Evolutionary conservation across 495 filamentous ascomycete genomes (phyloP), one percentile per base, ranked within the genome.

Genomic region (Alectoria sarmentosa): DNA sequence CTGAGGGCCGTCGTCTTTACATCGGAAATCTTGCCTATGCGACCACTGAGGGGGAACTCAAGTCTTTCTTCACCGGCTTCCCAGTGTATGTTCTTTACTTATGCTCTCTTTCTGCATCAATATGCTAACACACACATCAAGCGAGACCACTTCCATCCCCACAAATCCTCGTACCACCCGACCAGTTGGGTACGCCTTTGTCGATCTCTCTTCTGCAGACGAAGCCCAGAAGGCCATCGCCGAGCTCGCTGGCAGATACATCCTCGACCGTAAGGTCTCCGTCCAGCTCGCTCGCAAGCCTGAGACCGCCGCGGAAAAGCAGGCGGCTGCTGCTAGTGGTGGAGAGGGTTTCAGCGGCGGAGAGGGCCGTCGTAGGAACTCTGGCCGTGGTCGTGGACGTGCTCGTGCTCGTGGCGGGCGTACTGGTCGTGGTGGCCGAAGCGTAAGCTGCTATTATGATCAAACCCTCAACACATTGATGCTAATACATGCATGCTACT

Each of bases 21-120:
- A 98, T 98, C 82, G 94, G 94, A 78, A 98, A 98, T 82, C 91
- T 98, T 84, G 94, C 94, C 64, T 98, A 98, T 77, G 92, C 94
- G 86, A 98, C 94, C 83, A 95, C 92, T 74, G 94, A 98, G 90
- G 94, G 90, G 86, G 91, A 96, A 84, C 90, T 99, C 83, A 96
- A 92, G 82, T 91, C 92, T 64, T 99, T 99, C 84, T 99, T 99
- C 87, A 89, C 90, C 80, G 87, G 84, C 78, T 97, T 92, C 87
- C 87, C 91, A 79, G 88, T 99, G 95, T 99, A 86, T 59, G 56
- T 49, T 69, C 52, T 21, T 19, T 9, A 42, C 21, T 26, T 7
- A 19, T 52, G 1, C 11, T 17, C 13, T 26, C 7, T 48, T 19
- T n/a, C n/a, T 34, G 37, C 34, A 13, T 34, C 39, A 59, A 61